Evolutionary conservation across 225 moss, liverwort and hornwort species (phyloP).

Genomic region (Marchantia paleacea): DNA sequence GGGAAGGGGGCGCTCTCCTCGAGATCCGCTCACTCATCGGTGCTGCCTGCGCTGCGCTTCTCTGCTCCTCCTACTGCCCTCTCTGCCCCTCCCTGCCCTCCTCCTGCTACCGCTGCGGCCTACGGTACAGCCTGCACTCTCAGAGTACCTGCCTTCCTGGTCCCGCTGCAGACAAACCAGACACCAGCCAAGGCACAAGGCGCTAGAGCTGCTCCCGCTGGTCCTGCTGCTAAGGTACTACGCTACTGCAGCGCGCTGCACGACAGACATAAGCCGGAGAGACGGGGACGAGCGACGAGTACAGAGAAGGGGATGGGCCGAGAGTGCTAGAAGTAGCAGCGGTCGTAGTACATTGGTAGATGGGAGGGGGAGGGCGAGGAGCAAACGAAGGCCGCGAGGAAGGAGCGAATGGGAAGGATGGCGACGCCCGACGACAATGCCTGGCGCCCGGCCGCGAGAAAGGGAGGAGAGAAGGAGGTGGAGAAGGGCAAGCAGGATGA

Average conservation of each 20-base stretch:
- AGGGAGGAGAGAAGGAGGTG: no score
- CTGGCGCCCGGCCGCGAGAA: neutral
- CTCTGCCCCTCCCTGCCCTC: no score
- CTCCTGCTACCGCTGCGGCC: no score
- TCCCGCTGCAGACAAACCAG: no score
- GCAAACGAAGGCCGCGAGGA: neutral
- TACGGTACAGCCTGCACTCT: no score
- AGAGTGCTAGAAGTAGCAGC: no score
- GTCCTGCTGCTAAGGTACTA: neutral
- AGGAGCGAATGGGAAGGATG: neutral
- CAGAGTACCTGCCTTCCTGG: no score
- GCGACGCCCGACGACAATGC: neutral
- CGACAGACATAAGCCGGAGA: neutral
- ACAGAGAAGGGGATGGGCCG: no score
- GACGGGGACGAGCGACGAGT: neutral
- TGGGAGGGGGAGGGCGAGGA: neutral
- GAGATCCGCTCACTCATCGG: neutral
- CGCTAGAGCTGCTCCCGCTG: neutral
- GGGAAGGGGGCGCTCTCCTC: neutral
- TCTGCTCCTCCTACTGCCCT: no score
- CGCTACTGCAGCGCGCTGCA: neutral
- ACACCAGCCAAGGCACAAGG: no score
- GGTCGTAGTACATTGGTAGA: no score
- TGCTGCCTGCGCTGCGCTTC: neutral
- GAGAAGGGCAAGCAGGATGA: neutral